Base-by-base conservation (phyloP, 2,329 filamentous ascomycete genomes). In the Epichloe bromicola region DNA sequence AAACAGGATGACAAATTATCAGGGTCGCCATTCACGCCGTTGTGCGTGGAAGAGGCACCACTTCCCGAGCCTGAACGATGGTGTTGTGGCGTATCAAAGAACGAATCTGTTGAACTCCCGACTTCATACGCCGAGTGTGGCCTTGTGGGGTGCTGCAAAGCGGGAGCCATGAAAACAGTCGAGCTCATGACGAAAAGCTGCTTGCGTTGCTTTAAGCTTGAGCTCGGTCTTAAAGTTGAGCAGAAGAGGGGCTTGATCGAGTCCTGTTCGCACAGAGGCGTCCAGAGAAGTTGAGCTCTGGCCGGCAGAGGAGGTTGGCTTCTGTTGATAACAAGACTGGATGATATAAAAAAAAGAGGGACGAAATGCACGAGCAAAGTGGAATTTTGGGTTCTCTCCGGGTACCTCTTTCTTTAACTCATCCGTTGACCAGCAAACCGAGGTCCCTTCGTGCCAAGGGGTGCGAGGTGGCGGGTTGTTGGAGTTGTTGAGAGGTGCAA, bases 1-100 rank as follows among this genome's bases (percentile, higher is more conserved):
- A 71, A 60, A 50, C 38, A 46, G 39, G 54, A n/a, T 26, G 38
- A 33, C 7, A 46, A n/a, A 4, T 14, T 4, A 34, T 48, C 33
- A 1, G 46, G 30, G 40, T 46, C 38, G 26, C 12, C 17, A 43
- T 38, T 41, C 23, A 20, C 15, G 12, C 38, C 23, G 23, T 40
- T 33, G 20, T 20, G 15, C 11, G 19, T n/a, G 10, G 45, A 38
- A 6, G 46, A 40, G 20, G 20, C 37, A n/a, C 11, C 19, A 7
- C 42, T 23, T 26, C 12, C 49, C 26, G 52, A 45, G 19, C 30
- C 46, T 33, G 41, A 33, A 20, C 43, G 23, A 17, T 15, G 37
- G 33, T 46, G 49, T 11, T 48, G 46, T 19, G 49, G 30, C 23
- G 40, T n/a, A 36, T 44, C 43, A 15, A 48, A 49, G 42, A 41